phyloP scores from a whole-genome alignment of 1,284 basidiomycete species.

The Schizophyllum amplum region DNA sequence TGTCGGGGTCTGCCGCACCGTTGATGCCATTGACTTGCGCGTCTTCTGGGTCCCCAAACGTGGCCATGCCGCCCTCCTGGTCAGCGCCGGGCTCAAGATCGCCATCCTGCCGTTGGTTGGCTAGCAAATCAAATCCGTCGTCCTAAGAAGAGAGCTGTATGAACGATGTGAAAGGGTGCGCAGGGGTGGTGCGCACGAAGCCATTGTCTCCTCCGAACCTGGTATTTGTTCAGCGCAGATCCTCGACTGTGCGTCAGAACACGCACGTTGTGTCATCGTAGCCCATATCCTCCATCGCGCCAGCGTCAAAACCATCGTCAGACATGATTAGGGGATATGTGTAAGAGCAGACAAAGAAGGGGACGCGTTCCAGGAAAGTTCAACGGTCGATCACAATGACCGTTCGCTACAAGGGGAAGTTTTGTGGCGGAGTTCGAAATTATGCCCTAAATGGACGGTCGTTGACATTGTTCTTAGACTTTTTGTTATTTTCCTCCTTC shows the following conservation, averaged over 20 bases:
- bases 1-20: conserved; percentile 33
- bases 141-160: conserved; percentile 36
- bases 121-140: conserved; percentile 59
- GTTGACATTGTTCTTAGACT: background rate
- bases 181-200: conserved; percentile 40
- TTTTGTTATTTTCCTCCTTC: background rate
- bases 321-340: conserved; percentile 42
- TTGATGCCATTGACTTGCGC: conserved; percentile 47
- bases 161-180: background rate
- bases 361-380: background rate
- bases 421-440: background rate
- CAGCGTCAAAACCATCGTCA: conserved; percentile 67
- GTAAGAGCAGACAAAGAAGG: background rate
- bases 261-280: conserved; percentile 59
- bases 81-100: conserved; percentile 34
- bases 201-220: conserved; percentile 48
- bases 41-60: conserved; percentile 32
- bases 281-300: conserved; percentile 57
- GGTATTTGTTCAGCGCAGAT: background rate
- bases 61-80: conserved; percentile 17
- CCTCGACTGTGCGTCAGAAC: background rate
- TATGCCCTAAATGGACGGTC: no score
- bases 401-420: background rate
- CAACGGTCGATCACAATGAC: background rate
- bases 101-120: conserved; percentile 39